phyloP scores from a whole-genome alignment of 1,284 basidiomycete species.

The Malassezia japonica region DNA sequence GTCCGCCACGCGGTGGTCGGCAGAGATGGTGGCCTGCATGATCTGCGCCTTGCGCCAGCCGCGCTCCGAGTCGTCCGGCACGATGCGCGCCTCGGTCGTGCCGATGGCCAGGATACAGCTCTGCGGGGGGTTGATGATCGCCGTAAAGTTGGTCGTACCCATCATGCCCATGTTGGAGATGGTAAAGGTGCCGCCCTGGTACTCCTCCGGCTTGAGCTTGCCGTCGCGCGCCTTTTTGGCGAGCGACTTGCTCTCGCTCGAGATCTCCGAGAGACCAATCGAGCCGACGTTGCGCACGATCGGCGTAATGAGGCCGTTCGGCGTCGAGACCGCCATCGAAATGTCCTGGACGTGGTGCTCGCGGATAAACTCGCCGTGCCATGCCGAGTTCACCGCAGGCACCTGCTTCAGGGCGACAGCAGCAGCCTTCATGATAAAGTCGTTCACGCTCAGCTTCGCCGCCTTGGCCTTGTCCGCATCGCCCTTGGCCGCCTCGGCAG shows the following conservation, averaged over 20 bases:
- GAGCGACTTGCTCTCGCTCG: constrained; percentile 78
- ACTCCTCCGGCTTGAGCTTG: constrained; percentile 89
- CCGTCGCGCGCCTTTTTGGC: constrained; percentile 92
- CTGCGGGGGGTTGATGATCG: constrained; percentile 98
- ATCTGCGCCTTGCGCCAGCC: constrained; percentile 59
- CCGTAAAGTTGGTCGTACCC: constrained; percentile 81
- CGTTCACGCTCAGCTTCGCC: constrained; percentile 86
- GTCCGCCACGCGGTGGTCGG: constrained; percentile 69
- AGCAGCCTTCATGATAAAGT: constrained; percentile 94
- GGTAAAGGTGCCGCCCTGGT: constrained; percentile 95
- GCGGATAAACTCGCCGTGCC: constrained; percentile 90
- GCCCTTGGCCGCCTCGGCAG: constrained; percentile 33
- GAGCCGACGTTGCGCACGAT: constrained; percentile 86
- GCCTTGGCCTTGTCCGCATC: constrained; percentile 62
- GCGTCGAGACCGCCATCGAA: constrained; percentile 90
- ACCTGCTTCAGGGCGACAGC: constrained; percentile 84
- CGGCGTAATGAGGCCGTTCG: constrained; percentile 90
- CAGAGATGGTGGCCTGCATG: constrained; percentile 93
- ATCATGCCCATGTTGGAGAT: constrained; percentile 99
- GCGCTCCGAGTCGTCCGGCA: constrained; percentile 73
- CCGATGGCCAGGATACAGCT: constrained; percentile 95
- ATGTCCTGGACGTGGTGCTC: constrained; percentile 97
- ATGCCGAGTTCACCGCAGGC: constrained; percentile 94
- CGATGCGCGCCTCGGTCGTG: constrained; percentile 72
- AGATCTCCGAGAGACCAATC: constrained; percentile 86